These are phyloP conservation scores for Diaporthe australafricana DNA, from an alignment of 2,329 filamentous ascomycete genomes.

Conservation along the genomic window DNA sequence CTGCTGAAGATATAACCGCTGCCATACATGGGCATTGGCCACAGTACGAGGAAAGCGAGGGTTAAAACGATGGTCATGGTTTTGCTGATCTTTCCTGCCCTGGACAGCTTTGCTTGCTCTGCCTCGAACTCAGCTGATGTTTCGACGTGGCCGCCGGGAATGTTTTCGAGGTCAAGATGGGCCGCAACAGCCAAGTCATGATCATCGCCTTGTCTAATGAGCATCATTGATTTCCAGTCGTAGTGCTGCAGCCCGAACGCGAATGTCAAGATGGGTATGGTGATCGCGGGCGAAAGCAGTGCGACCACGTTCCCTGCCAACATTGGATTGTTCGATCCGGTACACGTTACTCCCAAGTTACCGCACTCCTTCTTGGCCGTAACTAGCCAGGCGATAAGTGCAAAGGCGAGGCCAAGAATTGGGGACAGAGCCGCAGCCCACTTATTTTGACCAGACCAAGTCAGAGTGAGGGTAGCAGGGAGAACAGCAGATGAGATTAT, in stretches of 20 bases:
- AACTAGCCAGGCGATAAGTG: constrained; percentile 82
- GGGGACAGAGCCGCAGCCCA: constrained; percentile 77
- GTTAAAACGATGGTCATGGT: constrained; percentile 46
- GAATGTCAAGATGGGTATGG: constrained; percentile 81
- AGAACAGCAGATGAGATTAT: constrained; percentile 89
- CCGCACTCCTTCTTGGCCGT: constrained; percentile 79
- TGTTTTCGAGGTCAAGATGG: constrained; percentile 73
- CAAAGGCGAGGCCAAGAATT: constrained; percentile 74
- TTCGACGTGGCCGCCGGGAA: constrained; percentile 59
- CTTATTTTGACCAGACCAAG: constrained; percentile 85
- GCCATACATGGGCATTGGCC: constrained; percentile 95
- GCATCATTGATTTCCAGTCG: constrained; percentile 86
- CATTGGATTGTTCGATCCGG: constrained; percentile 90
- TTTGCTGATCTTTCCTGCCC: constrained; percentile 49
- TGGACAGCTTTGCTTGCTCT: constrained; percentile 50
- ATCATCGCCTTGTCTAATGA: constrained; percentile 83
- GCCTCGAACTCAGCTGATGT: constrained; percentile 53
- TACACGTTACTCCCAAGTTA: constrained; percentile 76
- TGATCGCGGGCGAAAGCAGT: constrained; percentile 79
- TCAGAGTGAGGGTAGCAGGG: constrained; percentile 81
- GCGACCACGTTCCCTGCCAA: constrained; percentile 87
- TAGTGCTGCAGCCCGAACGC: constrained; percentile 80
- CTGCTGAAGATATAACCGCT: constrained; percentile 84
- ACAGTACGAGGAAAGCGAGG: constrained; percentile 79
- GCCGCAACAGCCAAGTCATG: constrained; percentile 74